A percentile compares a stretch with the other conserved stretches of the same genome.
Evolutionary conservation across 768 basidiomycete genomes (phyloP).

Genomic region (Boletellus sp.): DNA sequence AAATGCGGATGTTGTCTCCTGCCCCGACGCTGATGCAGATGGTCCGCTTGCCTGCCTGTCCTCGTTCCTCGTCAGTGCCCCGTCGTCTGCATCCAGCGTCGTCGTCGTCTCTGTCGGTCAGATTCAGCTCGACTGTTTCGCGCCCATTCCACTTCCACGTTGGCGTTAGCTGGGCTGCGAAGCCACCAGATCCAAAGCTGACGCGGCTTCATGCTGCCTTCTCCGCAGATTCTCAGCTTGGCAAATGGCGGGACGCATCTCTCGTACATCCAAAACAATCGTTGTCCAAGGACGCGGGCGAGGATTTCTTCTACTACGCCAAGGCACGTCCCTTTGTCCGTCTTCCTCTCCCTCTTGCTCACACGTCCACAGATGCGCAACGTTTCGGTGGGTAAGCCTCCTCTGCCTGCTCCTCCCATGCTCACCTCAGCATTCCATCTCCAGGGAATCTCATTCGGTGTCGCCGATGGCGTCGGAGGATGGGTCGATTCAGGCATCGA

Average conservation of each 20-base stretch:
- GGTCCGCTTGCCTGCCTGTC: slow-evolving; percentile 8
- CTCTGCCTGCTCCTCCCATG: slow-evolving; percentile 9
- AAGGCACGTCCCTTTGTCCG: slow-evolving; percentile 43
- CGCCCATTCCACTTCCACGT: slow-evolving; percentile 71
- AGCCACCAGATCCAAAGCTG: slow-evolving; percentile 47
- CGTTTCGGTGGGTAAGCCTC: slow-evolving; percentile 59
- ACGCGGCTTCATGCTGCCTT: slow-evolving; percentile 46
- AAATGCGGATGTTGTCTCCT: background rate
- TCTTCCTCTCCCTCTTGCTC: background rate
- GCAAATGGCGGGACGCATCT: slow-evolving; percentile 65
- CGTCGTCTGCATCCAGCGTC: background rate
- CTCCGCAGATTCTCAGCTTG: slow-evolving; percentile 52
- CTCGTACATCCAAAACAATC: slow-evolving; percentile 45
- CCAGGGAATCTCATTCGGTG: slow-evolving; percentile 77
- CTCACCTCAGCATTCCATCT: slow-evolving; percentile 18
- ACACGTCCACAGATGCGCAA: slow-evolving; percentile 59
- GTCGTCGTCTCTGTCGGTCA: slow-evolving; percentile 4
- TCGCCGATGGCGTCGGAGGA: slow-evolving; percentile 92
- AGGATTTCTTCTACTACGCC: slow-evolving; percentile 67
- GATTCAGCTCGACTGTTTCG: slow-evolving; percentile 26
- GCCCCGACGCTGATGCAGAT: slow-evolving; percentile 6
- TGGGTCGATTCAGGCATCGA: slow-evolving; percentile 85
- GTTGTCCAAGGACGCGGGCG: slow-evolving; percentile 44
- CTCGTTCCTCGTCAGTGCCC: background rate
- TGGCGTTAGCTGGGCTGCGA: slow-evolving; percentile 75